phyloP scores from a whole-genome alignment of 177 flowering plant species.

The Vitis hybrid region DNA sequence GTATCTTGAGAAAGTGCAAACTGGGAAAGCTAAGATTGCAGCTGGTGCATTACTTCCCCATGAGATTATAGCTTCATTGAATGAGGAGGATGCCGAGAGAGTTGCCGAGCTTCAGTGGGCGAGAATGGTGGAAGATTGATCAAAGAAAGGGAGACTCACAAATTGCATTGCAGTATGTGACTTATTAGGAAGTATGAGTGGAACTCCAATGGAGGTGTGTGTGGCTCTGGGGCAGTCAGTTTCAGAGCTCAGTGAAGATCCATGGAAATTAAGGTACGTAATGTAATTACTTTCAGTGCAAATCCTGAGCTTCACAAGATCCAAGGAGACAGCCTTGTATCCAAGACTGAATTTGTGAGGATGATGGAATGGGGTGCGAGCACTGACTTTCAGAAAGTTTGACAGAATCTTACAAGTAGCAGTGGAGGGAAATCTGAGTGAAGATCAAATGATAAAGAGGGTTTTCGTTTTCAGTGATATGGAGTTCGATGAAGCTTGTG shows the following conservation, averaged over 20 bases:
- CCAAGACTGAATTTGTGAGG: constrained; percentile 21
- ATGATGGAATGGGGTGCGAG: constrained; percentile 32
- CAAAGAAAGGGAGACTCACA: constrained; percentile 26
- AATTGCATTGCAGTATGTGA: constrained; percentile 37
- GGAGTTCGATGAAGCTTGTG: constrained; percentile 24
- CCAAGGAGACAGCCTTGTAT: constrained; percentile 18
- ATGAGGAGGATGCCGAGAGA: background rate
- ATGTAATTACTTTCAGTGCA: constrained; percentile 36
- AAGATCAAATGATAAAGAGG: constrained; percentile 34
- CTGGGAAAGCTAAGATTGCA: constrained; percentile 5
- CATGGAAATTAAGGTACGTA: constrained; percentile 33
- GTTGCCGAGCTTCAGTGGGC: constrained; percentile 12
- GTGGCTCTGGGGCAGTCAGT: constrained; percentile 32
- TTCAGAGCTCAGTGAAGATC: constrained; percentile 41
- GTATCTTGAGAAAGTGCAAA: constrained; percentile 3
- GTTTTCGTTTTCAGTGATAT: constrained; percentile 36
- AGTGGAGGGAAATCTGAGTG: constrained; percentile 21
- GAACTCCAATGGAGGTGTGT: constrained; percentile 40
- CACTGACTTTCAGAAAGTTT: constrained; percentile 31
- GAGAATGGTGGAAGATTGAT: constrained; percentile 35
- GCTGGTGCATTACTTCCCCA: constrained; percentile 12
- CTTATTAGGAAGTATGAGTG: constrained; percentile 35
- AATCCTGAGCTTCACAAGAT: constrained; percentile 32
- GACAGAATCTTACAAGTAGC: constrained; percentile 30
- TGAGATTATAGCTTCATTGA: constrained; percentile 1